These are phyloP conservation scores for Penicillium fuscoglaucum DNA, from an alignment of 2,329 filamentous ascomycete species.

Conservation along the genomic window DNA sequence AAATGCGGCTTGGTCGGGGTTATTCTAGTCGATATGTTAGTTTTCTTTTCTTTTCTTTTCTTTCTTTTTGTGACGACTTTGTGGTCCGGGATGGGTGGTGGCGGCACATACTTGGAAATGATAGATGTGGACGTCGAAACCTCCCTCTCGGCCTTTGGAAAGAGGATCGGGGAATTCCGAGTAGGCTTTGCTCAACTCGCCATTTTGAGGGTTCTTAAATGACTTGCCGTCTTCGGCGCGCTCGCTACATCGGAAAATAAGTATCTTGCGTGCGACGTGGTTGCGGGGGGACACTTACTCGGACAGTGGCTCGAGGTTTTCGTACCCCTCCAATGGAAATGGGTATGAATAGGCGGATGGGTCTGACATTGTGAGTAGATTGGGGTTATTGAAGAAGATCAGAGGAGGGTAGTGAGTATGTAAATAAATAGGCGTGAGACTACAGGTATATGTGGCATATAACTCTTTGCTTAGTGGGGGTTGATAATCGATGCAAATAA, in stretches of 20 bases:
- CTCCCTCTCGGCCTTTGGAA: constrained; percentile 64
- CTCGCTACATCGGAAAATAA: constrained; percentile 46
- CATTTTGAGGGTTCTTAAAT: constrained; percentile 64
- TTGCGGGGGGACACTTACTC: constrained; percentile 33
- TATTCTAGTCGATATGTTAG: constrained; percentile 45
- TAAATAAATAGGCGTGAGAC: not conserved
- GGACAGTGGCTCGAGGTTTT: constrained; percentile 49
- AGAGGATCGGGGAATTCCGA: constrained; percentile 68
- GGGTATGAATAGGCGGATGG: constrained; percentile 56
- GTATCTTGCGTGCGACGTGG: not conserved
- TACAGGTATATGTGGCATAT: not conserved
- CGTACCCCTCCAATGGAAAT: constrained; percentile 55
- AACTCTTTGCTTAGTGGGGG: not conserved
- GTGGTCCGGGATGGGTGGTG: too few species aligned
- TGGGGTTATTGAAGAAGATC: not conserved
- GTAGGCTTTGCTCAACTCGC: constrained; percentile 67
- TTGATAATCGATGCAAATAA: constrained; percentile 11
- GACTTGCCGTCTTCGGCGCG: constrained; percentile 74
- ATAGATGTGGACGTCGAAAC: constrained; percentile 87
- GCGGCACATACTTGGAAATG: constrained; percentile 57
- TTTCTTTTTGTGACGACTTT: not conserved
- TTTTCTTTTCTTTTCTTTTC: too few species aligned
- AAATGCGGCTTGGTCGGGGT: constrained; percentile 63
- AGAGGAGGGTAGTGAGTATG: not conserved
- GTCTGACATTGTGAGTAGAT: constrained; percentile 46